Evolutionary conservation across 2,329 filamentous ascomycete genomes (phyloP), one percentile per base, ranked within the genome.

Genomic region (Zymoseptoria crescenta): DNA sequence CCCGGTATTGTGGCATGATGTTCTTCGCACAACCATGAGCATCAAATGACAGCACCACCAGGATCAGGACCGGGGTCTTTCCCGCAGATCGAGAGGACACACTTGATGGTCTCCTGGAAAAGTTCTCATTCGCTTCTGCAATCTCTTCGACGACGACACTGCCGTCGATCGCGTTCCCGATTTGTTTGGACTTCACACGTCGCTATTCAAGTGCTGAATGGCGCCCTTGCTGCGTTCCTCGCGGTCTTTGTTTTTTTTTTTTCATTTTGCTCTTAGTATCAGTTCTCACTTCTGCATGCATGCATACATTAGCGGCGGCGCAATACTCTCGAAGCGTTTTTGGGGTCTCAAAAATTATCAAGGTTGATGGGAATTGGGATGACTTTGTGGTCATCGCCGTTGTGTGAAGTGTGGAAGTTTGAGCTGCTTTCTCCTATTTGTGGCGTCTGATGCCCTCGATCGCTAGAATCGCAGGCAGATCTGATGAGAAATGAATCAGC

Each of bases 171-270:
- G 29, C 51, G 30, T n/a, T 24, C 51, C 16, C 8, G 55, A 52
- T 58, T 58, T 50, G 57, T 45, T 24, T 45, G 48, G 21, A 56
- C n/a, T n/a, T 61, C 50, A 53, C 52, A 56, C 56, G 59, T 60
- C 58, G 59, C 59, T 62, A 68, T 67, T 69, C 67, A 69, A 69
- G 67, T 68, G 67, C 67, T 69, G 67, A 69, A 67, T 69, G 60
- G 67, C 64, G 60, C 59, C 48, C 41, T 28, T 52, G 41, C 49
- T 50, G 55, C 49, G 29, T 50, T 57, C 50, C 49, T 58, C 35
- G 53, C 49, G 29, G 45, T 57, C 50, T 52, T 58, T 49, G 53
- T 51, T 49, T 56, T 19, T 48, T 55, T 2, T 30, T 56, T 21
- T 51, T 9, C 51, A n/a, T 35, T 24, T n/a, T 9, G 20, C n/a